phyloP scores from a whole-genome alignment of 2,329 filamentous ascomycete species.

The Penicillium sp. region DNA sequence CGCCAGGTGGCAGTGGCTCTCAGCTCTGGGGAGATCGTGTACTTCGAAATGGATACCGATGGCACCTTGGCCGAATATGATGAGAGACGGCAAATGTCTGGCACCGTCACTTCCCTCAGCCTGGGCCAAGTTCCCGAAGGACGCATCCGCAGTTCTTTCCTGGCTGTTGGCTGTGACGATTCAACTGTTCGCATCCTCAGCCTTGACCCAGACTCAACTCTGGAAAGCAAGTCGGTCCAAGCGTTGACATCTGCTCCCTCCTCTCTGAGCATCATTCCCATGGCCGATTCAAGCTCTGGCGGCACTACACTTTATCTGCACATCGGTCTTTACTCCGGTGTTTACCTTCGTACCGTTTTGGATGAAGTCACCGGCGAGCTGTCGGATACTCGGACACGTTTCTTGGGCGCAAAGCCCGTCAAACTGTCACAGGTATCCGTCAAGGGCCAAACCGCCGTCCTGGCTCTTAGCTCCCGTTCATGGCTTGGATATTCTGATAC shows the following conservation, averaged over 20 bases:
- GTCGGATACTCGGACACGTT: conserved; percentile 89
- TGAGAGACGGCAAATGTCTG: conserved; percentile 90
- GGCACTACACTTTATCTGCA: conserved; percentile 88
- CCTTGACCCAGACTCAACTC: conserved; percentile 78
- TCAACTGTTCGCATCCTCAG: conserved; percentile 91
- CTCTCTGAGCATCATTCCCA: conserved; percentile 83
- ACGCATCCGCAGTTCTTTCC: conserved; percentile 78
- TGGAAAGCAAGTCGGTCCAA: conserved; percentile 92
- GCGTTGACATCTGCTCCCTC: conserved; percentile 86
- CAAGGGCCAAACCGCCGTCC: conserved; percentile 73
- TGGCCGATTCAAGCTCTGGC: conserved; percentile 88
- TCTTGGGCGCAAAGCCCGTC: conserved; percentile 84
- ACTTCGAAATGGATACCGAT: conserved; percentile 95
- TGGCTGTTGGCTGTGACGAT: conserved; percentile 95
- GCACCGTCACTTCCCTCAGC: conserved; percentile 90
- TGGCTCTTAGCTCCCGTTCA: conserved; percentile 87
- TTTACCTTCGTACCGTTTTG: conserved; percentile 89
- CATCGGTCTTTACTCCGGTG: conserved; percentile 90
- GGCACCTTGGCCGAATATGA: conserved; percentile 89
- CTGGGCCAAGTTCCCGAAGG: conserved; percentile 90
- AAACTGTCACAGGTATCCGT: conserved; percentile 89
- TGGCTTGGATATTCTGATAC: conserved; percentile 93
- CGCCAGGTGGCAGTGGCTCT: conserved; percentile 89
- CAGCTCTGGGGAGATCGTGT: conserved; percentile 93
- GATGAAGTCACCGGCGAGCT: conserved; percentile 95